phyloP scores from a whole-genome alignment of 345 rosid species.

The Murraya paniculata region DNA sequence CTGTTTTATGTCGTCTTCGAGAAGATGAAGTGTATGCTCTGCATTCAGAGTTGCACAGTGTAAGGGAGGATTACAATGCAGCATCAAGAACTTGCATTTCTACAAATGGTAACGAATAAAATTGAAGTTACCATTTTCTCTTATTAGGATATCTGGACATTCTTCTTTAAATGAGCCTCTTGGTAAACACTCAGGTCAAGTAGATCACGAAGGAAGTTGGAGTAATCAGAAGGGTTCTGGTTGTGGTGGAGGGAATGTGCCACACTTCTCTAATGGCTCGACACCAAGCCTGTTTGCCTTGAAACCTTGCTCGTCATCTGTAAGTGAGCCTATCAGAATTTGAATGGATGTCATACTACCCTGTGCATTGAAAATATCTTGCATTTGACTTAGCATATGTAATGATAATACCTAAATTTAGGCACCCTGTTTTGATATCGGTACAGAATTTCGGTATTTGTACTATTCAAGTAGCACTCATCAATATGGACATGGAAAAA shows the following conservation, averaged over 20 bases:
- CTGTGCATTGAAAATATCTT: slow-evolving; percentile 1
- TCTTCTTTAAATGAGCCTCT: slow-evolving; percentile 4
- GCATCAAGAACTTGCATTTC: slow-evolving; percentile 14
- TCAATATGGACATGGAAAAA: neutral
- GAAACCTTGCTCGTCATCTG: slow-evolving; percentile 67
- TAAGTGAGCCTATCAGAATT: slow-evolving; percentile 37
- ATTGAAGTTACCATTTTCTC: neutral
- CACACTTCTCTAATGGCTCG: slow-evolving; percentile 29
- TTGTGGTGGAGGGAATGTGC: slow-evolving; percentile 28
- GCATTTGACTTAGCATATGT: neutral
- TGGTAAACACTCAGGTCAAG: slow-evolving; percentile 45
- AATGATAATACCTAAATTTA: neutral
- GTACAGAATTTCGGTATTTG: neutral
- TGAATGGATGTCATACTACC: neutral
- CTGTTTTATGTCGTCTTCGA: slow-evolving; percentile 63
- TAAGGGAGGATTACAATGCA: slow-evolving; percentile 16
- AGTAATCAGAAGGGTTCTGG: slow-evolving; percentile 30
- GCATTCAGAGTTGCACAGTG: slow-evolving; percentile 26
- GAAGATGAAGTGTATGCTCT: slow-evolving; percentile 59
- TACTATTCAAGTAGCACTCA: neutral
- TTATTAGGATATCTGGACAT: neutral
- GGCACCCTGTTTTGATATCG: no score
- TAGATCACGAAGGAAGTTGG: slow-evolving; percentile 30
- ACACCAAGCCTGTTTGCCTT: slow-evolving; percentile 30
- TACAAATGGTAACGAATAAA: slow-evolving; percentile 18